Evolutionary conservation across 805 yeast genomes (phyloP).

Genomic region (Diddensiella caesifluorescens): DNA sequence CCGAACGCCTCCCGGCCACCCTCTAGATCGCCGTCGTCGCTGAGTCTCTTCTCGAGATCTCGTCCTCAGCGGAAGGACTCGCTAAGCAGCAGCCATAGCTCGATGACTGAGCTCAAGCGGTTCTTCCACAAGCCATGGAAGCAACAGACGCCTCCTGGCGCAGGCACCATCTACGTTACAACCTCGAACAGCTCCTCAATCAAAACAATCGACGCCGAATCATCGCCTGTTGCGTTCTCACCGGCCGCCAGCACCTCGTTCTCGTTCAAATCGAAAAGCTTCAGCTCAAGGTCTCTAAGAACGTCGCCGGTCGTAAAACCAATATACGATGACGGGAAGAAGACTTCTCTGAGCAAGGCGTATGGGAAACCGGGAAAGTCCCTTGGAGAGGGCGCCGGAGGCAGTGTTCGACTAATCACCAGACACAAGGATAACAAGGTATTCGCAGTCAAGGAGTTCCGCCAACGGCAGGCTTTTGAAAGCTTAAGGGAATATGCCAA

Average conservation of each 20-base stretch:
- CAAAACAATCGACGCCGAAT: constrained; percentile 1
- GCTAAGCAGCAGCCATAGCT: constrained; percentile 27
- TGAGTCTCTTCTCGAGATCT: constrained; percentile 33
- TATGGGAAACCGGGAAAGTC: constrained; percentile 80
- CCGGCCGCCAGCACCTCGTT: not conserved
- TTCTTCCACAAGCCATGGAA: constrained; percentile 43
- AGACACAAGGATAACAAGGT: constrained; percentile 61
- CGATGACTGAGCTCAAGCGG: constrained; percentile 39
- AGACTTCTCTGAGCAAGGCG: constrained; percentile 45
- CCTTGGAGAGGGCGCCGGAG: constrained; percentile 95
- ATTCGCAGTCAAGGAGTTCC: constrained; percentile 90
- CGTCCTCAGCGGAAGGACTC: constrained; percentile 32
- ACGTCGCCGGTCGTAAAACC: constrained; percentile 24
- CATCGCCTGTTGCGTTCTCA: constrained; percentile 4
- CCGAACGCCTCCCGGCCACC: constrained; percentile 18
- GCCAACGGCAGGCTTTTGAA: constrained; percentile 70
- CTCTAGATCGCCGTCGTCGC: constrained; percentile 29
- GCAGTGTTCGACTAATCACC: constrained; percentile 71
- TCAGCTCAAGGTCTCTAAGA: constrained; percentile 14
- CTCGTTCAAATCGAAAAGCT: constrained; percentile 17
- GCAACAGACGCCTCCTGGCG: constrained; percentile 10
- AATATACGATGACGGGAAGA: constrained; percentile 25
- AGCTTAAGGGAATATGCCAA: constrained; percentile 80
- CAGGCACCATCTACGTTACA: constrained; percentile 9
- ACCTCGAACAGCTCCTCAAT: constrained; percentile 10